These are phyloP conservation scores for Ogataea ramenticola DNA, from an alignment of 805 yeast species.

Conservation along the genomic window DNA sequence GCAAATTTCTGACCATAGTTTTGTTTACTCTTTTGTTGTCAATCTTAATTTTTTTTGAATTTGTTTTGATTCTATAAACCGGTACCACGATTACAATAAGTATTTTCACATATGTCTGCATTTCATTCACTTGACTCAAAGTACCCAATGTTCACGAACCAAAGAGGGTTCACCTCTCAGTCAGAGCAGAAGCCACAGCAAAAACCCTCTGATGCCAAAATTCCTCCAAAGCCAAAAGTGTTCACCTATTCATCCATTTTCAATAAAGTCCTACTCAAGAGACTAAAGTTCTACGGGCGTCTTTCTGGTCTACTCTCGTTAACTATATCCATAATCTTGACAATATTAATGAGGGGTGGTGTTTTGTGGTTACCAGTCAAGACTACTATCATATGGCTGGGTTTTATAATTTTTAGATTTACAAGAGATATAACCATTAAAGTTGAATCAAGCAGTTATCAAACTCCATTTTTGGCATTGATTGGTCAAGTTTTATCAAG, in stretches of 20 bases:
- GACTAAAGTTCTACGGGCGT: constrained; percentile 23
- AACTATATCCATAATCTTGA: constrained; percentile 11
- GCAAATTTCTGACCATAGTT: no score
- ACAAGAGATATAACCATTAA: constrained; percentile 21
- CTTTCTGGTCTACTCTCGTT: constrained; percentile 17
- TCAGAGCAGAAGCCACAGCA: neutral
- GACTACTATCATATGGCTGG: constrained; percentile 18
- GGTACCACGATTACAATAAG: no score
- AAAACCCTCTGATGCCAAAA: neutral
- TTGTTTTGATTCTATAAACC: no score
- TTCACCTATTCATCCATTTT: constrained; percentile 17
- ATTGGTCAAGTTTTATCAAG: constrained; percentile 18
- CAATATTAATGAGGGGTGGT: constrained; percentile 15
- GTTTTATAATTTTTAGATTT: constrained; percentile 20
- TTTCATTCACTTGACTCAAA: neutral
- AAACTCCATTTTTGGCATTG: constrained; percentile 19
- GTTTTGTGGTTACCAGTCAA: constrained; percentile 19
- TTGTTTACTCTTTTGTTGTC: neutral
- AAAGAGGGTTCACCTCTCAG: neutral
- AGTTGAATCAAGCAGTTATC: constrained; percentile 17
- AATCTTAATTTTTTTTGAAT: neutral
- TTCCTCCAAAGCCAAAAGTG: constrained; percentile 7
- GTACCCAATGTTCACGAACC: neutral
- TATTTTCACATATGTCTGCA: neutral
- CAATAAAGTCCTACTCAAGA: constrained; percentile 15